Conservation (phyloP, 108 stramenopile genomes). For the Thalassiosira profunda region DNA sequence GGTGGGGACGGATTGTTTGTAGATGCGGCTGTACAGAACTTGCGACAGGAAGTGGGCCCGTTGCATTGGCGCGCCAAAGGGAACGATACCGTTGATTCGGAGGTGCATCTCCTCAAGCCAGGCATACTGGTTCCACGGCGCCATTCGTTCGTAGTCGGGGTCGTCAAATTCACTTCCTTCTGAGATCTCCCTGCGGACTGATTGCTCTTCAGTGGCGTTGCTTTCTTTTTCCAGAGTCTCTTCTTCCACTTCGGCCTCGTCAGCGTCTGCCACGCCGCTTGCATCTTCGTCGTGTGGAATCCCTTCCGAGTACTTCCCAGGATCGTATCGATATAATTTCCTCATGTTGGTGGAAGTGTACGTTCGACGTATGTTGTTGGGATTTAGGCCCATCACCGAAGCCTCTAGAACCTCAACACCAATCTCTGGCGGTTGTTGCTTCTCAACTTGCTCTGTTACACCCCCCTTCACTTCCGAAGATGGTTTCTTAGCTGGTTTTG, state of each 20-base stretch:
- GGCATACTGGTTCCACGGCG: constrained; percentile 92
- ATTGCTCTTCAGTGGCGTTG: not conserved
- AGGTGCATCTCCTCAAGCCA: constrained; percentile 88
- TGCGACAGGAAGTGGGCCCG: constrained; percentile 46
- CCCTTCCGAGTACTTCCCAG: constrained; percentile 52
- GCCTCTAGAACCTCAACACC: constrained; percentile 84
- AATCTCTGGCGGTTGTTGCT: constrained; percentile 12
- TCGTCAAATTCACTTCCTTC: constrained; percentile 14
- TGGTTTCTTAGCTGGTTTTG: not conserved
- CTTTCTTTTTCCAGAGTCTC: not conserved
- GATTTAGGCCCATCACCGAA: constrained; percentile 71
- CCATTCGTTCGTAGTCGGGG: constrained; percentile 57
- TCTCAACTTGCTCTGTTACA: not conserved
- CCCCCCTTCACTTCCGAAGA: not conserved
- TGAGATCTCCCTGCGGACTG: too few relatives aligned
- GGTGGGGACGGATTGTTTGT: constrained; percentile 54
- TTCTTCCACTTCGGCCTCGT: constrained; percentile 29
- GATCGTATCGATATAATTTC: constrained; percentile 57
- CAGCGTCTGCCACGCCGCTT: constrained; percentile 38
- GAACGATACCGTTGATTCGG: constrained; percentile 65
- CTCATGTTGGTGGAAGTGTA: constrained; percentile 59
- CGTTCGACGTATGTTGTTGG: constrained; percentile 70
- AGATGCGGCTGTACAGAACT: constrained; percentile 58
- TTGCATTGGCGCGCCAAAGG: constrained; percentile 68
- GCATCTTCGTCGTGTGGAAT: constrained; percentile 7